Percentiles rank a stretch among this genome's conserved stretches.
phyloP scores from a whole-genome alignment of 192 early-diverging fungal genomes.

The Umbelopsis sp. region DNA sequence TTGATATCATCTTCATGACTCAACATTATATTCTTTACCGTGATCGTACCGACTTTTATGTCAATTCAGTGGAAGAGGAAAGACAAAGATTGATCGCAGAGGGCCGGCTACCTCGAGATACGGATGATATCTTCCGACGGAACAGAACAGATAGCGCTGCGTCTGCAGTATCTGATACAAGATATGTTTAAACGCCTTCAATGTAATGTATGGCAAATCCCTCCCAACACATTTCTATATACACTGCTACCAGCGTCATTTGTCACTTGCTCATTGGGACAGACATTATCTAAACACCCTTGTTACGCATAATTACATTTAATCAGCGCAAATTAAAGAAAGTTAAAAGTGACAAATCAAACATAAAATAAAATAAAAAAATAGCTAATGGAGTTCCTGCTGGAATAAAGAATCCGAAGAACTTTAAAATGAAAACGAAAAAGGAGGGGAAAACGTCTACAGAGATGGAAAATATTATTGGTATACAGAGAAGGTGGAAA shows the following conservation, averaged over 20 bases:
- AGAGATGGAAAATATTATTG: no score
- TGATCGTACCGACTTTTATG: conserved; percentile 37
- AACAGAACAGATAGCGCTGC: neutral
- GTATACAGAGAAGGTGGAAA: no score
- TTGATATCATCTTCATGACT: conserved; percentile 81
- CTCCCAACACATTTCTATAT: neutral
- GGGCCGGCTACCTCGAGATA: conserved; percentile 19
- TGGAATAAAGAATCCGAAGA: no score
- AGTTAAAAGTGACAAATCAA: neutral
- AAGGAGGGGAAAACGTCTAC: no score
- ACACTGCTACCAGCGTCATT: no score
- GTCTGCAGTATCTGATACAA: neutral
- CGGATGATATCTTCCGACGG: conserved; percentile 13
- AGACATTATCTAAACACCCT: neutral
- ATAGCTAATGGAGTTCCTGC: neutral
- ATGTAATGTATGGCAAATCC: no score
- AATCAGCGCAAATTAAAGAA: neutral
- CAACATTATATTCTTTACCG: conserved; percentile 85
- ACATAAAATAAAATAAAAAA: neutral
- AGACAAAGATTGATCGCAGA: conserved; percentile 32
- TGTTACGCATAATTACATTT: conserved; percentile 9
- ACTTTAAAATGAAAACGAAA: no score
- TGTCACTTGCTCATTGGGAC: neutral
- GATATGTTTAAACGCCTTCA: neutral
- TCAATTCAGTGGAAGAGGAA: conserved; percentile 37